Evolutionary conservation across 2,329 filamentous ascomycete genomes (phyloP).

Genomic region (Endoconidiophora polonica): DNA sequence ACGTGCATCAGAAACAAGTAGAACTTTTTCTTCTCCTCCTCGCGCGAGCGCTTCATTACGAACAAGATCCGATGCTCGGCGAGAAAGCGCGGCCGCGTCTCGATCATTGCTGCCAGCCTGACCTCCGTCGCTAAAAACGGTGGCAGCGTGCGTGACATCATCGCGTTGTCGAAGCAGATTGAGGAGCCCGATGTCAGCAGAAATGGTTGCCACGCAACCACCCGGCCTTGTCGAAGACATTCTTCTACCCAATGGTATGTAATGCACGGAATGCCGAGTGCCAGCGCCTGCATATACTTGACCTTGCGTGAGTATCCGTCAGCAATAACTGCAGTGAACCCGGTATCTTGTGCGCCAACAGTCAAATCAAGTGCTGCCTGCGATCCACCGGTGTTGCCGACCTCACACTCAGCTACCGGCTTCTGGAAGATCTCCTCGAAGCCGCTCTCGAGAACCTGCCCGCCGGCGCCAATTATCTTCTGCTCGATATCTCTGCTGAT

Average conservation of each 20-base stretch:
- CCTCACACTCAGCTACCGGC: background rate
- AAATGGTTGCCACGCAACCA: constrained; percentile 66
- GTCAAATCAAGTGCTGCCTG: constrained; percentile 33
- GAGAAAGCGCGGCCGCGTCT: constrained; percentile 45
- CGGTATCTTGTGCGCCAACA: constrained; percentile 33
- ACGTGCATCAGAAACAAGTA: constrained; percentile 71
- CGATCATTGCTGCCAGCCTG: constrained; percentile 39
- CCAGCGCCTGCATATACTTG: constrained; percentile 90
- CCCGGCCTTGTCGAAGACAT: constrained; percentile 42
- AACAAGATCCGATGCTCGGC: constrained; percentile 51
- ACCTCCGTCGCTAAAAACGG: constrained; percentile 43
- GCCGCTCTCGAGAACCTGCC: constrained; percentile 51
- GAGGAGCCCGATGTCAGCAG: constrained; percentile 75
- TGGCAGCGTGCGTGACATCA: constrained; percentile 54
- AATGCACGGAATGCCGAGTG: constrained; percentile 74
- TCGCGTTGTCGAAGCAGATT: constrained; percentile 54
- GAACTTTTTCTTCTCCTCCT: constrained; percentile 42
- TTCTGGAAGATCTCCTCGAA: constrained; percentile 67
- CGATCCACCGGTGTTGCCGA: background rate
- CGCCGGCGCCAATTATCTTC: constrained; percentile 55
- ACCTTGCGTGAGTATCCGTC: constrained; percentile 71
- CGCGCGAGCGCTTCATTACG: constrained; percentile 47
- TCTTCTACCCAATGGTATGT: constrained; percentile 65
- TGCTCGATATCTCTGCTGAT: constrained; percentile 33
- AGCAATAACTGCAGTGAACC: constrained; percentile 74